Evolutionary conservation across 768 basidiomycete species (phyloP), one percentile per base, ranked within the genome.

Genomic region (Leccinum olivaceopallidum): DNA sequence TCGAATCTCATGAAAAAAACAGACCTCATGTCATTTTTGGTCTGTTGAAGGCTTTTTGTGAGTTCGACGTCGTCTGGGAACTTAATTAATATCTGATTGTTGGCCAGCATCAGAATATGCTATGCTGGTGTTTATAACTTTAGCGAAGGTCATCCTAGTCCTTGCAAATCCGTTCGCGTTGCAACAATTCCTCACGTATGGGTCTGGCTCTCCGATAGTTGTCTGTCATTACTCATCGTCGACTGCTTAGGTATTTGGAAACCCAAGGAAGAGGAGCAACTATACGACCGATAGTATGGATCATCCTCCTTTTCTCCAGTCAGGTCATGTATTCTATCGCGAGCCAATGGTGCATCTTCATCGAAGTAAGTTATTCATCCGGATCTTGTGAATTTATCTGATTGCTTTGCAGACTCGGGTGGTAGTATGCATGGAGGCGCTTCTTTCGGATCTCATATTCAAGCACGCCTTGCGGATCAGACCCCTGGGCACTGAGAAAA

Each of bases 261-360:
- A 78, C 71, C 1, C 73, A 75, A 16, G 84, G 84, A 1, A 66
- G 79, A 60, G 78, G 72, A 26, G 77, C 85, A 0, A 66, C 72
- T 13, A 69, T 85, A 30, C 80, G 80, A 44, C 89, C 89, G 1
- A 88, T 87, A 82, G 81, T 89, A 6, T 90, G 89, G 88, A 80
- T 90, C n/a, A 28, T 73, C 0, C 73, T 76, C 67, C 74, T 87
- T 20, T 80, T 83, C 60, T 54, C 81, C 20, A 82, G 82, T 14
- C 82, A 83, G 10, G 65, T 77, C 2, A 3, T 80, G 20, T 73
- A 70, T 18, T 74, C 80, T 10, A 26, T 87, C 18, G 63, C 73
- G 32, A 76, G 81, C 57, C 84, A 89, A 63, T 78, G 77, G 71
- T 88, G 85, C 62, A 73, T 79, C 34, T 85, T 77, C 60, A 60